A percentile compares a stretch with the other conserved stretches of the same genome.
Conservation (phyloP, 352 stramenopile genomes). For the Phytophthora pistaciae region DNA sequence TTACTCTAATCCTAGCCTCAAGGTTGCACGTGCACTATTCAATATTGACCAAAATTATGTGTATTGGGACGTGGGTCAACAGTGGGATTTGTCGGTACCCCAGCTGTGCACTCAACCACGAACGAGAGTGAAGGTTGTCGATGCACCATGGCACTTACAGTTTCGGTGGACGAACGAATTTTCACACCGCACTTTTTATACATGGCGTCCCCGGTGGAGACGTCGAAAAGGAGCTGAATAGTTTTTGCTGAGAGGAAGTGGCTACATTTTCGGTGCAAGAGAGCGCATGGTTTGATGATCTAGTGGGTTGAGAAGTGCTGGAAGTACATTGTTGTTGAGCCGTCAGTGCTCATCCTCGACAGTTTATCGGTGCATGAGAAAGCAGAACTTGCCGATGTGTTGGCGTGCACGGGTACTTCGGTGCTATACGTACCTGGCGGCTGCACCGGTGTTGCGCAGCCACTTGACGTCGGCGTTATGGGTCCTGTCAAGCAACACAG, state of each 20-base stretch:
- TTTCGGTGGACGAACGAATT: too few relatives aligned
- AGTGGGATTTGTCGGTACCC: neutral
- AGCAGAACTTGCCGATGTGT: neutral
- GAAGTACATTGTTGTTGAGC: neutral
- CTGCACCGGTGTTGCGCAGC: neutral
- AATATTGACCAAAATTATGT: neutral
- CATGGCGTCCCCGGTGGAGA: too few relatives aligned
- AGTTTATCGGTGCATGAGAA: slow-evolving; percentile 1
- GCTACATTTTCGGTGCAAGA: neutral
- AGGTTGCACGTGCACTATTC: neutral
- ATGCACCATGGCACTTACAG: too few relatives aligned
- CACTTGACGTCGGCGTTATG: neutral
- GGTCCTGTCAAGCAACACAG: neutral
- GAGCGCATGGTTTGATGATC: neutral
- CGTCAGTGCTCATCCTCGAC: neutral
- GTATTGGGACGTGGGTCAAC: neutral
- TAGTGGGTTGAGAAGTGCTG: neutral
- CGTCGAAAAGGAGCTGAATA: too few relatives aligned
- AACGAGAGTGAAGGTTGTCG: too few relatives aligned
- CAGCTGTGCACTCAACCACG: neutral
- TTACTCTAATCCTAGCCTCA: neutral
- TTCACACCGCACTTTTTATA: too few relatives aligned
- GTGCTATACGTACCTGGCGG: neutral
- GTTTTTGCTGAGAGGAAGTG: neutral
- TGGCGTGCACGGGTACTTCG: slow-evolving; percentile 1